These are phyloP conservation scores for Candida xyloterini DNA, from an alignment of 805 yeast species.

Conservation along the genomic window DNA sequence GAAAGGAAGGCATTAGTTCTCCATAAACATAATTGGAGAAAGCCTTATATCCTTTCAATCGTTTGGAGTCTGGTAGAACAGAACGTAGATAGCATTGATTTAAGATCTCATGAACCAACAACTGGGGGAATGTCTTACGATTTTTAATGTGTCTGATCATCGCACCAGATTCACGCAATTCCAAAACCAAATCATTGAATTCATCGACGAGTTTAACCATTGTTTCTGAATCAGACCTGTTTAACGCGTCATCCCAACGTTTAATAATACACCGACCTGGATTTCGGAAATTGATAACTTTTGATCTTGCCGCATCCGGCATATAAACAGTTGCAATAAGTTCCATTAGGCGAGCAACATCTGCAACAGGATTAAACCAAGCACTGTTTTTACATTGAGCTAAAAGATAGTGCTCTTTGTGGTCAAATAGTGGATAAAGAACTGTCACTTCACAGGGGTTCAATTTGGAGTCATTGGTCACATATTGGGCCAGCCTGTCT, in stretches of 20 bases:
- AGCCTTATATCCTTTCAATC: constrained; percentile 70
- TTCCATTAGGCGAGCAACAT: constrained; percentile 53
- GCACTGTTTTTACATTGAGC: constrained; percentile 53
- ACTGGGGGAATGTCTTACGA: constrained; percentile 33
- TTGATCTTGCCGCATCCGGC: constrained; percentile 34
- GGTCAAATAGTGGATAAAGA: constrained; percentile 41
- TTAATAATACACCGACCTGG: constrained; percentile 41
- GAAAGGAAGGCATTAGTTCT: constrained; percentile 76
- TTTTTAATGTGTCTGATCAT: constrained; percentile 18
- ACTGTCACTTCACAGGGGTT: constrained; percentile 27
- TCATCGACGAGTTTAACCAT: constrained; percentile 37
- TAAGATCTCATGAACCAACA: constrained; percentile 62
- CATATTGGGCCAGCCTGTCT: constrained; percentile 24
- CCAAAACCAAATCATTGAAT: constrained; percentile 41
- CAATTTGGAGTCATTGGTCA: constrained; percentile 28
- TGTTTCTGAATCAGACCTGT: constrained; percentile 27
- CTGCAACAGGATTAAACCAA: constrained; percentile 58
- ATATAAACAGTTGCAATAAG: constrained; percentile 38
- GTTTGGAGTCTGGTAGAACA: constrained; percentile 69
- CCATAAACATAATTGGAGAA: constrained; percentile 92
- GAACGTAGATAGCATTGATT: constrained; percentile 72
- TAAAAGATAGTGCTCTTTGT: constrained; percentile 48
- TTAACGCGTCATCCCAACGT: constrained; percentile 34
- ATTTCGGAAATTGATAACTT: constrained; percentile 34
- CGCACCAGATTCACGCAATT: constrained; percentile 34